phyloP scores from a whole-genome alignment of 2,329 filamentous ascomycete species.

The Phialophora tarda region DNA sequence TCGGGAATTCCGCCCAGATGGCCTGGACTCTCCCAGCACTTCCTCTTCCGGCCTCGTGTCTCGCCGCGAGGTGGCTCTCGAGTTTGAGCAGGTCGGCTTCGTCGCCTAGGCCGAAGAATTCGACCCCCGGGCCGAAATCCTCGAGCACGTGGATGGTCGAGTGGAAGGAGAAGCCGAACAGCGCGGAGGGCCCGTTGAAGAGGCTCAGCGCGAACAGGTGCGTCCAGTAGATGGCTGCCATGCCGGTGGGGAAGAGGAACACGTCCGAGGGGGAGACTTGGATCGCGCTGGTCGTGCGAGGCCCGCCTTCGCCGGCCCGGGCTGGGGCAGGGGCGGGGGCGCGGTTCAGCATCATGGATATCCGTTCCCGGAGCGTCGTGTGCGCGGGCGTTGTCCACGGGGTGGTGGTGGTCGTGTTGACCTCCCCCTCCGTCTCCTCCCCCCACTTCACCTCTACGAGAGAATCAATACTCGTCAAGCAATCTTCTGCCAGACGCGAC shows the following conservation, averaged over 20 bases:
- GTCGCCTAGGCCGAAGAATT: conserved; percentile 57
- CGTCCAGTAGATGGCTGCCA: conserved; percentile 58
- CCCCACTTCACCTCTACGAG: conserved; percentile 19
- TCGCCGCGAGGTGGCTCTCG: conserved; percentile 55
- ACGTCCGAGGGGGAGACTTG: conserved; percentile 49
- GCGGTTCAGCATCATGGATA: conserved; percentile 22
- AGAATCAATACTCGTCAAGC: conserved; percentile 17
- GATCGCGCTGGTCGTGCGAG: neutral
- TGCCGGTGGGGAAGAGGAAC: conserved; percentile 61
- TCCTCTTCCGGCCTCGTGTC: conserved; percentile 46
- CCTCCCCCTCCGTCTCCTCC: neutral
- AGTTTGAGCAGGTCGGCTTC: conserved; percentile 56
- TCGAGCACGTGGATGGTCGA: conserved; percentile 57
- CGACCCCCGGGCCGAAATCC: conserved; percentile 50
- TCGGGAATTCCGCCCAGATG: conserved; percentile 55
- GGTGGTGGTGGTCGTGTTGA: neutral
- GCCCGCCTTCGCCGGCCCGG: no score
- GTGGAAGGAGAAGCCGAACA: conserved; percentile 61
- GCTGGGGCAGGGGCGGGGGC: no score
- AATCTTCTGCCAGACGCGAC: conserved; percentile 30
- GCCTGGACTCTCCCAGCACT: conserved; percentile 44
- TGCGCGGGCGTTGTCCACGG: conserved; percentile 12
- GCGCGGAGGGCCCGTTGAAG: conserved; percentile 47
- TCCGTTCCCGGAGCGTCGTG: conserved; percentile 16
- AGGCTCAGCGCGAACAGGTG: conserved; percentile 49